phyloP scores from a whole-genome alignment of 1,284 basidiomycete species.

The Vanrija sp. region DNA sequence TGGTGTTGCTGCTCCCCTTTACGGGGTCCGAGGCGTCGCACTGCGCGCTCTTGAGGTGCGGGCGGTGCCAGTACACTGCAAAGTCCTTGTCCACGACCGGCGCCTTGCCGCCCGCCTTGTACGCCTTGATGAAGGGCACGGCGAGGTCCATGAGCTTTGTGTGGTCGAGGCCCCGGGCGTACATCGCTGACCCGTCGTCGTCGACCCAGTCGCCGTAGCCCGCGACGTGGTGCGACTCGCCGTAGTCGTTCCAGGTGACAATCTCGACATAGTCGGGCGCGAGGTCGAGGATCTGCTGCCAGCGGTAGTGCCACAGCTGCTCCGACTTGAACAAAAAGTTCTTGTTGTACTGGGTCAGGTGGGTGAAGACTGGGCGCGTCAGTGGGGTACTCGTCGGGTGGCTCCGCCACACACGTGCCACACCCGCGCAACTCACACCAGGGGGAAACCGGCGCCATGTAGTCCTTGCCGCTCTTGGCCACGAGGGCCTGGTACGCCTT shows the following conservation, averaged over 20 bases:
- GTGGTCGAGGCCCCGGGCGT: conserved; percentile 43
- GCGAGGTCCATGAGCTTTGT: conserved; percentile 44
- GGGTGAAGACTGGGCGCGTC: conserved; percentile 39
- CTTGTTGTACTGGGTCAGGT: conserved; percentile 46
- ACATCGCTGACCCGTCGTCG: conserved; percentile 25
- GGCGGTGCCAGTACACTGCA: conserved; percentile 47
- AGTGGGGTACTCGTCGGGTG: background rate
- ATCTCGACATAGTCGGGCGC: conserved; percentile 42
- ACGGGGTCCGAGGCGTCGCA: conserved; percentile 43
- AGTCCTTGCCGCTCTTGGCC: conserved; percentile 25
- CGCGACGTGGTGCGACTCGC: conserved; percentile 46
- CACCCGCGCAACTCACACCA: conserved; percentile 35
- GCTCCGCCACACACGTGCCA: background rate
- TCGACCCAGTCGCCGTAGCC: conserved; percentile 42
- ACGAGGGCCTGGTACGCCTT: conserved; percentile 26
- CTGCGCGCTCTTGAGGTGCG: conserved; percentile 38
- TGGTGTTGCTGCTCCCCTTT: conserved; percentile 23
- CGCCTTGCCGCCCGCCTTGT: conserved; percentile 31
- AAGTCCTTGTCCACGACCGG: conserved; percentile 39
- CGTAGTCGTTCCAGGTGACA: conserved; percentile 50
- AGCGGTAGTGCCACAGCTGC: conserved; percentile 44
- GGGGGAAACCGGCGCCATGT: conserved; percentile 47
- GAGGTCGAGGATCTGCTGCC: conserved; percentile 43
- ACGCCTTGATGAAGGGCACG: conserved; percentile 47
- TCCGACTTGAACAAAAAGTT: conserved; percentile 49